phyloP scores from a whole-genome alignment of 140 eudicot species.

The Oenanthe javanica region DNA sequence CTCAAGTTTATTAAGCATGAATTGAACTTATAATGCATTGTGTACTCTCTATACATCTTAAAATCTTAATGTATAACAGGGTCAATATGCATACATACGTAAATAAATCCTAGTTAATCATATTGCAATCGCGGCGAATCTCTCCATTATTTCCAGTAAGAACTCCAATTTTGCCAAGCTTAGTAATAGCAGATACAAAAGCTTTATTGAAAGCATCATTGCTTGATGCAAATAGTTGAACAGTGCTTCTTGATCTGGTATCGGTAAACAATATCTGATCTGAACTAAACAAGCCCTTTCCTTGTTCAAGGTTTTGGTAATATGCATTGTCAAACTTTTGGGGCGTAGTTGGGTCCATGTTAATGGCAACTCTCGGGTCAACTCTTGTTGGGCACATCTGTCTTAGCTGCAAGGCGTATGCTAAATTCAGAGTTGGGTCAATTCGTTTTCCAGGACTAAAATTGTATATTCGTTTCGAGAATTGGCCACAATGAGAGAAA shows the following conservation, averaged over 20 bases:
- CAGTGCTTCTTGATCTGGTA: slow-evolving; percentile 27
- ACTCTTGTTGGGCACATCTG: slow-evolving; percentile 42
- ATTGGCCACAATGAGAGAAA: slow-evolving; percentile 38
- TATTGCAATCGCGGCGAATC: slow-evolving; percentile 39
- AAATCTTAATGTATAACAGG: not conserved
- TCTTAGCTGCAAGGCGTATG: slow-evolving; percentile 34
- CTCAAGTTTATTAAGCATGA: not conserved
- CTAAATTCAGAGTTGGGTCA: slow-evolving; percentile 37
- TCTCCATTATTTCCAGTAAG: slow-evolving; percentile 48
- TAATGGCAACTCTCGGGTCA: slow-evolving; percentile 41
- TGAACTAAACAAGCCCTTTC: slow-evolving; percentile 46
- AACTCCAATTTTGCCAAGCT: slow-evolving; percentile 54
- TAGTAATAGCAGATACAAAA: slow-evolving; percentile 42
- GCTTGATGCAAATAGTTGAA: slow-evolving; percentile 36
- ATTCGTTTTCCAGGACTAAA: slow-evolving; percentile 21
- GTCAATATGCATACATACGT: not conserved
- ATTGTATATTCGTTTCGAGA: slow-evolving; percentile 35
- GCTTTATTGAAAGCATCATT: slow-evolving; percentile 35
- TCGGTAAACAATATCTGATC: slow-evolving; percentile 48
- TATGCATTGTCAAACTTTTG: slow-evolving; percentile 43
- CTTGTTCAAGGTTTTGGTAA: slow-evolving; percentile 41
- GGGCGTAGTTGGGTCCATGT: slow-evolving; percentile 60
- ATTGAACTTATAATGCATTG: not conserved
- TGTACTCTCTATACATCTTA: not conserved
- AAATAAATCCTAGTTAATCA: slow-evolving; percentile 13